A percentile compares a stretch with the other conserved stretches of the same genome.
Evolutionary conservation across 2,329 filamentous ascomycete genomes (phyloP).

Genomic region (Penicillium italicum): DNA sequence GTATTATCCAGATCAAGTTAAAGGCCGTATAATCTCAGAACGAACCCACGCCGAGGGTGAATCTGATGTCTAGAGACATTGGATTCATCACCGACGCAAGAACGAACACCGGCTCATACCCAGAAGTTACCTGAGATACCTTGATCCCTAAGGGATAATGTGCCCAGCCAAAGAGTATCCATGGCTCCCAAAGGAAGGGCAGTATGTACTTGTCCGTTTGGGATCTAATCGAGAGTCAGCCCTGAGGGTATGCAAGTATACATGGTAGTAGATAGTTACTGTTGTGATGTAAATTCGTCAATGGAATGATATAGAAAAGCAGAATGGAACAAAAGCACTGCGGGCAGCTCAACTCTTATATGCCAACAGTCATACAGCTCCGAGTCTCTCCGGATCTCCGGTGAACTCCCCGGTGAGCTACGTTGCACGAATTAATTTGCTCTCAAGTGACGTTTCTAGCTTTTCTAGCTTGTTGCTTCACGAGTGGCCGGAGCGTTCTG

Average conservation of each 20-base stretch:
- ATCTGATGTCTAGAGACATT: slow-evolving; percentile 7
- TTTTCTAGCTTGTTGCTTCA: neutral
- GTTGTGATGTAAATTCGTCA: slow-evolving; percentile 7
- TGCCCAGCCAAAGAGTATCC: slow-evolving; percentile 39
- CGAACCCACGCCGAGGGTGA: slow-evolving; percentile 28
- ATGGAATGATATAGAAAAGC: slow-evolving; percentile 9
- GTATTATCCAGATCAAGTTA: slow-evolving; percentile 99
- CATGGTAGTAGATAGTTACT: slow-evolving; percentile 19
- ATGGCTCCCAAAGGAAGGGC: slow-evolving; percentile 35
- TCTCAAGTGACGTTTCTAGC: slow-evolving; percentile 3
- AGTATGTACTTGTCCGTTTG: slow-evolving; percentile 22
- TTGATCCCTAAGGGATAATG: slow-evolving; percentile 43
- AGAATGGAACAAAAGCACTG: slow-evolving; percentile 6
- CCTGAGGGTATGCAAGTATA: neutral
- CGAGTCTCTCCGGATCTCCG: slow-evolving; percentile 21
- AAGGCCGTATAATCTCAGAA: slow-evolving; percentile 79
- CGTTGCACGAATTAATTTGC: slow-evolving; percentile 3
- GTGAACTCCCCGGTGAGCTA: slow-evolving; percentile 8
- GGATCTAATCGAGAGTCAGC: slow-evolving; percentile 18
- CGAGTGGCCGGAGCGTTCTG: slow-evolving; percentile 5
- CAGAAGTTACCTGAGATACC: slow-evolving; percentile 48
- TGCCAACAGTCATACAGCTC: slow-evolving; percentile 31
- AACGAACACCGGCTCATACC: slow-evolving; percentile 66
- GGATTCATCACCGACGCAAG: slow-evolving; percentile 29
- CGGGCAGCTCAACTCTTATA: slow-evolving; percentile 25